Evolutionary conservation across 495 filamentous ascomycete genomes (phyloP).

Genomic region (Lasiosphaeria hispida): DNA sequence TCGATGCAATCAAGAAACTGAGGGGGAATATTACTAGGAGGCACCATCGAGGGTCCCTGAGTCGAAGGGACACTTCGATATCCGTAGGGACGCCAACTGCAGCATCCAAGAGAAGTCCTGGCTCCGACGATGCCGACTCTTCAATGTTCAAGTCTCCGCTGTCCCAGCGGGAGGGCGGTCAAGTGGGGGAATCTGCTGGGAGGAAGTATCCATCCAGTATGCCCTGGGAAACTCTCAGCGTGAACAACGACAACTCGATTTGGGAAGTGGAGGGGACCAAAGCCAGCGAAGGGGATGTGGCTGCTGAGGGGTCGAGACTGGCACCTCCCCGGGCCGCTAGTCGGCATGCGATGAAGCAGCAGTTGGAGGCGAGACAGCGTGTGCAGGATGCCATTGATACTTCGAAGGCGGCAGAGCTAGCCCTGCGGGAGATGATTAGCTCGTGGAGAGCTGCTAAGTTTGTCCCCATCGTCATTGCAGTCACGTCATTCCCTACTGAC

Average conservation of each 20-base stretch:
- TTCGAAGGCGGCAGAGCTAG: slow-evolving; percentile 76
- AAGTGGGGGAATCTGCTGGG: slow-evolving; percentile 51
- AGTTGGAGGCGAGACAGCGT: slow-evolving; percentile 57
- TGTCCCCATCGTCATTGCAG: slow-evolving; percentile 18
- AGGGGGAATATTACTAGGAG: slow-evolving; percentile 79
- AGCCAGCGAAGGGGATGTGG: slow-evolving; percentile 33
- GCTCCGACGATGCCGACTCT: slow-evolving; percentile 29
- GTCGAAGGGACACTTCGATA: slow-evolving; percentile 48
- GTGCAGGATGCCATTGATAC: slow-evolving; percentile 64
- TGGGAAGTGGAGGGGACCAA: slow-evolving; percentile 30
- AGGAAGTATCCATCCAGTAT: slow-evolving; percentile 54
- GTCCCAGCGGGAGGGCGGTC: slow-evolving; percentile 36
- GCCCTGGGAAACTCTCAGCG: slow-evolving; percentile 73
- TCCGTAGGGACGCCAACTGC: slow-evolving; percentile 44
- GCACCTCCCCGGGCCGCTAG: slow-evolving; percentile 41
- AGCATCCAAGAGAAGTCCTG: slow-evolving; percentile 29
- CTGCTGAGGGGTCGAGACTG: slow-evolving; percentile 16
- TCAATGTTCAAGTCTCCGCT: slow-evolving; percentile 29
- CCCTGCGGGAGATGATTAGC: slow-evolving; percentile 73
- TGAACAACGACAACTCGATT: slow-evolving; percentile 71
- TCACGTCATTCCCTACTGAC: slow-evolving; percentile 8
- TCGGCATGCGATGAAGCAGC: slow-evolving; percentile 52
- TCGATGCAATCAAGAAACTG: slow-evolving; percentile 79
- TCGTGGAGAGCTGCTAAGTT: slow-evolving; percentile 81
- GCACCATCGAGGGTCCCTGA: slow-evolving; percentile 63